Percentiles rank a stretch among this genome's conserved stretches.
Conservation (phyloP, 176 grass and related monocot genomes). For the Oryza glumipatula region DNA sequence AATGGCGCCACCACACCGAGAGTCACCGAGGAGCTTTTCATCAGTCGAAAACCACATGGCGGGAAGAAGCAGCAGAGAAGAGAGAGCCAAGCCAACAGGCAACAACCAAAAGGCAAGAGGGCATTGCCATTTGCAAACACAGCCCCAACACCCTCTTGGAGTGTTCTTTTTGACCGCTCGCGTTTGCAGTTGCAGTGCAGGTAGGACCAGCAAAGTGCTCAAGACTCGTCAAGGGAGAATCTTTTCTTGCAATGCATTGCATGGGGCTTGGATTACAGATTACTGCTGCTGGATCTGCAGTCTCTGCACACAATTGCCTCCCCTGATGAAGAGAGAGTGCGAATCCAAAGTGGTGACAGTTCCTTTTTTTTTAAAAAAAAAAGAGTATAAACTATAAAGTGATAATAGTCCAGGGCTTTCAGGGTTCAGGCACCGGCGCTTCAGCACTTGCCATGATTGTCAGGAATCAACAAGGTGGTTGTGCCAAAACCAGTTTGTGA, state of each 20-base stretch:
- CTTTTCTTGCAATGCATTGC: neutral
- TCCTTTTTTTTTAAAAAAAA: neutral
- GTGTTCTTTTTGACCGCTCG: constrained; percentile 8
- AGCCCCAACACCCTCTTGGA: neutral
- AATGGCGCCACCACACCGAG: neutral
- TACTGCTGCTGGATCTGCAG: neutral
- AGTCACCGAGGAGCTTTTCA: constrained; percentile 18
- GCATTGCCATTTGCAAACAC: neutral
- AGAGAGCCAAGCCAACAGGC: too few species aligned
- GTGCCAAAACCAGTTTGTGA: too few species aligned
- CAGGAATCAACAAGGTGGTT: too few species aligned
- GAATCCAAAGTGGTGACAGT: neutral
- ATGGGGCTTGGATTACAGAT: neutral
- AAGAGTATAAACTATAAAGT: too few species aligned
- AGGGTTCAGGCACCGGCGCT: too few species aligned
- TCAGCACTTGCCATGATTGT: too few species aligned
- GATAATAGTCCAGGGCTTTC: too few species aligned
- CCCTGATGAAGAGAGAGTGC: neutral
- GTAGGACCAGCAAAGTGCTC: neutral
- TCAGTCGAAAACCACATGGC: constrained; percentile 27
- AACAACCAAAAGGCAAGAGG: neutral
- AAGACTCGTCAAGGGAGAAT: neutral
- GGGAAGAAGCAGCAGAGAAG: neutral
- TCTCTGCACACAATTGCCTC: neutral
- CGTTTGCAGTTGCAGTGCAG: neutral